These are phyloP conservation scores for Cryphonectria parasitica DNA, from an alignment of 2,329 filamentous ascomycete genomes.

Conservation along the genomic window DNA sequence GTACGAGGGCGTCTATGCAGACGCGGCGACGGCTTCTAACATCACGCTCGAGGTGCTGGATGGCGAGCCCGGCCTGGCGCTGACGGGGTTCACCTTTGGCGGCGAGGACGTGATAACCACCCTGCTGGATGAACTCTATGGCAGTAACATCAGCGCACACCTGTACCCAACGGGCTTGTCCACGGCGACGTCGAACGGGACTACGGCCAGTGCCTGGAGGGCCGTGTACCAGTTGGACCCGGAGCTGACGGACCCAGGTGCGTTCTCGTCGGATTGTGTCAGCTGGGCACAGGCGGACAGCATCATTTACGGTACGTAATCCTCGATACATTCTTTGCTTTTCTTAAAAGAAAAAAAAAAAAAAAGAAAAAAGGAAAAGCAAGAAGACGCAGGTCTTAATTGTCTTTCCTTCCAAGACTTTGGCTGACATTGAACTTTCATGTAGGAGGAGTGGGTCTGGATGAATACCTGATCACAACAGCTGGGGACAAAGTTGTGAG, in stretches of 20 bases:
- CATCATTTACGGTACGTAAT: slow-evolving; percentile 5
- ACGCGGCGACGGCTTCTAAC: slow-evolving; percentile 32
- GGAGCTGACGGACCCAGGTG: slow-evolving; percentile 31
- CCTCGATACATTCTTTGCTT: not conserved
- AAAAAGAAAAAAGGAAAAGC: too few species aligned
- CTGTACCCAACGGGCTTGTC: slow-evolving; percentile 40
- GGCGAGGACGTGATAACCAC: slow-evolving; percentile 37
- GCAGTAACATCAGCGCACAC: slow-evolving; percentile 35
- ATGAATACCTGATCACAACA: slow-evolving; percentile 20
- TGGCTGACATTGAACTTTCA: not conserved
- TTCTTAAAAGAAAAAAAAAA: too few species aligned
- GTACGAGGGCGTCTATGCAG: slow-evolving; percentile 36
- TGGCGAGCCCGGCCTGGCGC: slow-evolving; percentile 36
- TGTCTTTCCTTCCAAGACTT: not conserved
- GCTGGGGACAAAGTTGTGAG: slow-evolving; percentile 7
- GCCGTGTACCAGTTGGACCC: slow-evolving; percentile 39
- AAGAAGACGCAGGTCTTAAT: too few species aligned
- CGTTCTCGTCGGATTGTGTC: slow-evolving; percentile 40
- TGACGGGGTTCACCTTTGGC: slow-evolving; percentile 40
- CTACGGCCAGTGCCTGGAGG: slow-evolving; percentile 38
- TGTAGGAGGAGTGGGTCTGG: slow-evolving; percentile 14
- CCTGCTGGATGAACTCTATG: slow-evolving; percentile 34
- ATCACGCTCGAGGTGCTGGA: slow-evolving; percentile 38
- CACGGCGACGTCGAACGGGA: slow-evolving; percentile 31
- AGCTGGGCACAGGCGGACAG: slow-evolving; percentile 11